Evolutionary conservation across 352 stramenopile genomes (phyloP), one percentile per base, ranked within the genome.

Genomic region (Halophytophthora polymorphica): DNA sequence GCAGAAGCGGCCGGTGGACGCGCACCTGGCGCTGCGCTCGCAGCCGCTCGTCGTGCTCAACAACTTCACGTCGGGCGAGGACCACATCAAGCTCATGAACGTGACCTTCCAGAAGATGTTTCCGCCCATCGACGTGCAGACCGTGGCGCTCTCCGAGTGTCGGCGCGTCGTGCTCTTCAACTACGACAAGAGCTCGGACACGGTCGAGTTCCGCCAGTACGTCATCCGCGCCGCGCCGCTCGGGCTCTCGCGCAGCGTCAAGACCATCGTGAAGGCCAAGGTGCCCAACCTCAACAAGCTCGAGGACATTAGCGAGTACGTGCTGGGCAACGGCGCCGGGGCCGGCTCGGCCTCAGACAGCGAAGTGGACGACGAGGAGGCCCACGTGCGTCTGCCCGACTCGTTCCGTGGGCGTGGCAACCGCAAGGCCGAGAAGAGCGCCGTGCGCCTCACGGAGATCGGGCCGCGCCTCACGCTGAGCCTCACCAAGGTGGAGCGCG

Each of bases 91-190:
- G 79, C 66, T 99, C 6, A 96, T 98, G 88, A 96, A 97, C 54
- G 95, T 98, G 61, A 98, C 96, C 17, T 99, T 99, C 69, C 96
- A 99, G 72, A 98, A 98, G 66, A 98, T 99, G 95, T 99, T 99
- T 60, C 96, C 96, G 35, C 84, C 96, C 2, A 98, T 99, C 62
- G 97, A 99, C 70, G 96, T 99, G 31, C 84, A 96, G 38, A 98
- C 86, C 1, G 94, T 99, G 13, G 87, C 93, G 61, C 83, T 99
- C 13, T 73, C 75, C 29, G 94, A 99, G 41, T 99, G 96, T 73
- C 79, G 96, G 55, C 90, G 97, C 40, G 95, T 99, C 19, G 95
- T 99, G 45, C 73, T 99, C 29, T 98, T 98, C 64, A 89, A 99
- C 73, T 96, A 96, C 64, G 90, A 98, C 53, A 93, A 96, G 43